Evolutionary conservation across 106 monocot species (phyloP), one percentile per base, ranked within the genome.

Genomic region (Posidonia australis): DNA sequence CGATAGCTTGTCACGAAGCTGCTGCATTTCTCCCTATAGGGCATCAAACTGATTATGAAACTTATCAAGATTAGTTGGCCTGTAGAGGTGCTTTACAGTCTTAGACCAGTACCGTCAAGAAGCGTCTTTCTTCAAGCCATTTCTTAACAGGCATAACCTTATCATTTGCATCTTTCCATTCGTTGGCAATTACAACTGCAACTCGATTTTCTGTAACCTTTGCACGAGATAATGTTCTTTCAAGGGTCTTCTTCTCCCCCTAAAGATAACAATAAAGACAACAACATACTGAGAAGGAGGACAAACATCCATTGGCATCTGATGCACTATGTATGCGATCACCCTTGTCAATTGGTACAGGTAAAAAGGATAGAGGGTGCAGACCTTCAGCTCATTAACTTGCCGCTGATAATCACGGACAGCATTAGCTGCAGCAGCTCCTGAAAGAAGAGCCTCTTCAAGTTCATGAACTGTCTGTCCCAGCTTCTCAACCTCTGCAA

Each of bases 91-190:
- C 61, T 21, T 21, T 42, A 64, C 22, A 64, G 46, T 46, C 10
- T 46, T 18, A 64, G 30, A 60, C 59, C 23, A 47, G 20, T 64
- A 64, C 64, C 64, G 46, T 64, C 46, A 64, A 47, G 46, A 64
- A 64, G 17, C 64, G 64, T 29, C 92, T 79, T 45, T 92, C 92
- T 62, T 92, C 92, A 59, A 92, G 84, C 92, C 92, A 92, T 54
- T 92, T 88, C 67, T 72, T 85, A 18, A 93, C 88, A 67, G 92
- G 92, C 85, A 93, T 93, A 49, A 93, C 88, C 78, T 86, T 93
- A 58, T 93, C 92, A 70, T 88, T 88, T 48, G 81, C 85, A 79
- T 88, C 92, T 70, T 93, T 93, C 92, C 92, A 93, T 65, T 93
- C 92, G 81, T 93, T 93, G 60, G 88, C 92, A 55, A 88, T 80